These are phyloP conservation scores for Plantago elongata DNA, from an alignment of 257 asterid genomes.

Conservation along the genomic window DNA sequence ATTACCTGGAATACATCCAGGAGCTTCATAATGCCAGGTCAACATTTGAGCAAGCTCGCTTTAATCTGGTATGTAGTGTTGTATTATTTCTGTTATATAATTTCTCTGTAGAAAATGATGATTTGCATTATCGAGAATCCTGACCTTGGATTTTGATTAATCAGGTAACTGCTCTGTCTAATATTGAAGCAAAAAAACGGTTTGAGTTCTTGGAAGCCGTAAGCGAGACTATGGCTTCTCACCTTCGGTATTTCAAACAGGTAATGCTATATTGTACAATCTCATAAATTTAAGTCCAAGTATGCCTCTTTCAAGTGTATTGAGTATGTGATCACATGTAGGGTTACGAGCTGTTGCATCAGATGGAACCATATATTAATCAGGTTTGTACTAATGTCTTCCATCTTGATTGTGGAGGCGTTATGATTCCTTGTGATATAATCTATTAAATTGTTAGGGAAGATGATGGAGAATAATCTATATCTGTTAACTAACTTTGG, in stretches of 20 bases:
- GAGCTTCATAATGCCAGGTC: constrained; percentile 94
- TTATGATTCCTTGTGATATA: neutral
- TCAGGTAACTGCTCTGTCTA: constrained; percentile 90
- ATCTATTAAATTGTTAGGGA: too few relatives aligned
- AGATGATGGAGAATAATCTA: too few relatives aligned
- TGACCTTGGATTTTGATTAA: constrained; percentile 21
- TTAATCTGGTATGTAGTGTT: constrained; percentile 62
- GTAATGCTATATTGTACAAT: constrained; percentile 27
- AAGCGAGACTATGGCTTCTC: constrained; percentile 98
- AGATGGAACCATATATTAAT: constrained; percentile 98
- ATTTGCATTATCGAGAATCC: constrained; percentile 11
- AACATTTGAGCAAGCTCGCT: constrained; percentile 94
- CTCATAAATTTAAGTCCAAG: constrained; percentile 10
- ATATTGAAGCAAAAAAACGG: constrained; percentile 92
- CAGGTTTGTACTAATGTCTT: constrained; percentile 52
- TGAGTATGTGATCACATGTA: constrained; percentile 30
- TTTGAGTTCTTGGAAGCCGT: constrained; percentile 97
- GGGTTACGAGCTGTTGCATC: constrained; percentile 99
- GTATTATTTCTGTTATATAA: constrained; percentile 9
- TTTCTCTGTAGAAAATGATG: constrained; percentile 13
- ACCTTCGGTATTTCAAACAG: constrained; percentile 98
- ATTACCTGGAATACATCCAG: constrained; percentile 37
- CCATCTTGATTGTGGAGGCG: constrained; percentile 1
- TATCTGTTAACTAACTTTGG: too few relatives aligned
- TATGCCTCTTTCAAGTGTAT: constrained; percentile 17